Conservation (phyloP, 2,329 filamentous ascomycete genomes). For the Colletotrichum siamense region DNA sequence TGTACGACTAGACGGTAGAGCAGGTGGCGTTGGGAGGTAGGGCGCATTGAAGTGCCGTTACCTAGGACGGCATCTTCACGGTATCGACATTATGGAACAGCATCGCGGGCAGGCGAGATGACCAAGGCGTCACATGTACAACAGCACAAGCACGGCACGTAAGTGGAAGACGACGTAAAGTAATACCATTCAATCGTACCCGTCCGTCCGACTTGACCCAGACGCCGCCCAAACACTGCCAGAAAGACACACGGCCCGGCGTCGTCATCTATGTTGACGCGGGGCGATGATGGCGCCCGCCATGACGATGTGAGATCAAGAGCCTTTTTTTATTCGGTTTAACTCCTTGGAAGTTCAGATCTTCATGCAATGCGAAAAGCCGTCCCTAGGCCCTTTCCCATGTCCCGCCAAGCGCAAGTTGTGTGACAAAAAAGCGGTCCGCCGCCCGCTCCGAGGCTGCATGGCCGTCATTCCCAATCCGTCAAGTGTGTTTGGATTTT, state of each 20-base stretch:
- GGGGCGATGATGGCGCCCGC: not conserved
- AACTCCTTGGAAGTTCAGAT: conserved; percentile 22
- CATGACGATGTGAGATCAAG: conserved; percentile 16
- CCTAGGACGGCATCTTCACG: not conserved
- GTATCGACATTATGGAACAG: not conserved
- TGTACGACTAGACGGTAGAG: not conserved
- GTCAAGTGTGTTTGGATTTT: not conserved
- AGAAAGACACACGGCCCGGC: not conserved
- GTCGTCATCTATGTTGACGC: not conserved
- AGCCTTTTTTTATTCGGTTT: conserved; percentile 25
- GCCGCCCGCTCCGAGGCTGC: conserved; percentile 15
- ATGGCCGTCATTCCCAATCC: conserved; percentile 18
- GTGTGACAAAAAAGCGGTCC: conserved; percentile 19
- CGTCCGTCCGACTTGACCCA: not conserved
- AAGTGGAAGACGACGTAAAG: not conserved
- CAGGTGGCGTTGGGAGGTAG: not conserved
- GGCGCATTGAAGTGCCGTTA: not conserved
- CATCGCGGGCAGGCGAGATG: not conserved
- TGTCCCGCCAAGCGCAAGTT: conserved; percentile 22
- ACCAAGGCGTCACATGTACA: not conserved
- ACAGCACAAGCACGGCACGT: not conserved
- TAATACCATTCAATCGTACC: conserved; percentile 12
- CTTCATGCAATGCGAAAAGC: conserved; percentile 25
- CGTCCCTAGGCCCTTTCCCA: conserved; percentile 14
- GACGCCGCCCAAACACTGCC: conserved; percentile 4